Base-by-base conservation (phyloP, 2,329 filamentous ascomycete genomes). In the Trichothecium roseum region DNA sequence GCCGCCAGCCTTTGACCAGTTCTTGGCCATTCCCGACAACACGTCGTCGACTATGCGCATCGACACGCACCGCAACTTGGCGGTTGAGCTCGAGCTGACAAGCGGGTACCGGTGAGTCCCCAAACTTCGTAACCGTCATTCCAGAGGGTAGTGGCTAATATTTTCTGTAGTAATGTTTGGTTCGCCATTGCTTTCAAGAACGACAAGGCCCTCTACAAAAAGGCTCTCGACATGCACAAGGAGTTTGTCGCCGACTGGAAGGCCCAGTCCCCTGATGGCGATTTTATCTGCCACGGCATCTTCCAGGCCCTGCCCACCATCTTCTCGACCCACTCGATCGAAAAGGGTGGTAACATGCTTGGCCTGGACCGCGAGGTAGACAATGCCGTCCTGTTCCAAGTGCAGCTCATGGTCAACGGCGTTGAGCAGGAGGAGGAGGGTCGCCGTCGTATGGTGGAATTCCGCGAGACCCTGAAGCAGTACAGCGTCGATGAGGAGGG, bases 391-490 rank as follows among this genome's bases (percentile, higher is more conserved):
- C 39, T 53, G 26, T 48, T 53, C 35, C 62, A 56, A 55, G 48
- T 55, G 20, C 43, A 62, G 12, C 58, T 56, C n/a, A 49, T 60
- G 12, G 55, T 56, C 40, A 62, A 56, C 3, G 53, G 51, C 2
- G 54, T 56, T 39, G 46, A 50, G 30, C 49, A 56, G 38, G 37
- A 42, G 7, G 52, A 53, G 13, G 52, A 61, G 17, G 45, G 51
- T 2, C 51, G 26, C 46, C 4, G 37, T 52, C 24, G 48, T 46
- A 8, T 37, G 7, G 17, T 47, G 13, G 44, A 49, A 27, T 49
- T 53, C 9, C 26, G 47, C 7, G 37, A 45, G 5, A 37, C 48
- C 0, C 41, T 55, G 16, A 45, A 53, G 31, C 34, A 40, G 4
- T 50, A 48, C n/a, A 45, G 54, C 5, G 41, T 39, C 8, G 33